Evolutionary conservation across 352 stramenopile genomes (phyloP).

Genomic region (Phytopythium litorale): DNA sequence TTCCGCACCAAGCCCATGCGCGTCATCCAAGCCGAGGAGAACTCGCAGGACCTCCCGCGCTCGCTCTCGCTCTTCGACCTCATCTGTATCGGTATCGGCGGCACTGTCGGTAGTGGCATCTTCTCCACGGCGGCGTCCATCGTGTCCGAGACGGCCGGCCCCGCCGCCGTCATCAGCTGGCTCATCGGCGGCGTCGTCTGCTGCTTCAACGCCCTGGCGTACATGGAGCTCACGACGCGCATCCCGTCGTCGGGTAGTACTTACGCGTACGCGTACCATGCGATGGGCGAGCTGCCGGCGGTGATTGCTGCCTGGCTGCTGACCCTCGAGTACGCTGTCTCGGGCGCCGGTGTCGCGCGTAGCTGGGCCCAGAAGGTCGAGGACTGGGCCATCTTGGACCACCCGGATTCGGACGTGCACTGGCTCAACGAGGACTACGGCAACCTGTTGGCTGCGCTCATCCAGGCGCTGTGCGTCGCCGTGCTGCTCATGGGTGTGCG

Average conservation of each 20-base stretch:
- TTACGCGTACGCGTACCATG: conserved; percentile 90
- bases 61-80: conserved; percentile 80
- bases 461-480: conserved; percentile 59
- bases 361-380: conserved; percentile 91
- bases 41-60: conserved; percentile 36
- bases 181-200: conserved; percentile 68
- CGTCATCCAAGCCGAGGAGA: conserved; percentile 59
- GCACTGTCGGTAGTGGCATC: conserved; percentile 86
- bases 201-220: conserved; percentile 72
- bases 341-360: conserved; percentile 85
- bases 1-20: conserved; percentile 52
- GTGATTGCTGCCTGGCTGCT: conserved; percentile 80
- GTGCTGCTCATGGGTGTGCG: conserved; percentile 75
- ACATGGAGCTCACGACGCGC: conserved; percentile 79
- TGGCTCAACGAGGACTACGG: conserved; percentile 52
- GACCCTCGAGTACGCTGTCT: conserved; percentile 90
- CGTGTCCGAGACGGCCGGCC: conserved; percentile 66
- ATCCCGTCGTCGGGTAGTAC: conserved; percentile 86
- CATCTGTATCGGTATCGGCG: conserved; percentile 81
- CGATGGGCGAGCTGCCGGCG: conserved; percentile 88
- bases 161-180: conserved; percentile 72
- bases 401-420: conserved; percentile 31
- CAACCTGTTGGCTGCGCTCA: conserved; percentile 44
- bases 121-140: conserved; percentile 76
- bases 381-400: conserved; percentile 45